Conservation (phyloP, 2,329 filamentous ascomycete genomes). For the Talaromyces sp. region DNA sequence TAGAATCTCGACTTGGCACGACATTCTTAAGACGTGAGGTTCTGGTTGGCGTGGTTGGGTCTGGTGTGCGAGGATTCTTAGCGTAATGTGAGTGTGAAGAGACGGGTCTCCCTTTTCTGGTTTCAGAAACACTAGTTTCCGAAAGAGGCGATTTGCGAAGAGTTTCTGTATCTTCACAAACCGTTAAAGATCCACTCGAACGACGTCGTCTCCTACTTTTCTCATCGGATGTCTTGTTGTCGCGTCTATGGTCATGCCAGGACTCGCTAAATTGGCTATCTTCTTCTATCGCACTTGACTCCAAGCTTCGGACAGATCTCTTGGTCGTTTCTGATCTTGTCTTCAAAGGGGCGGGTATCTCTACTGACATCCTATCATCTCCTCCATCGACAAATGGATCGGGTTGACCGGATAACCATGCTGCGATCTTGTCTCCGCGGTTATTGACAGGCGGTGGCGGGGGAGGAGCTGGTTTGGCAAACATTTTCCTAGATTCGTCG, state of each 20-base stretch:
- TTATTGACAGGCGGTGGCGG: conserved; percentile 23
- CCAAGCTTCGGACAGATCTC: conserved; percentile 17
- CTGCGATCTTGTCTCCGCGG: conserved; percentile 54
- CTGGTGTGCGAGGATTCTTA: not conserved
- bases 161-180: not conserved
- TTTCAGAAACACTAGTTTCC: not conserved
- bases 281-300: conserved; percentile 20
- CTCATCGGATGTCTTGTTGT: not conserved
- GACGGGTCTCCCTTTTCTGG: not conserved
- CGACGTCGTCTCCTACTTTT: not conserved
- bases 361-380: conserved; percentile 34
- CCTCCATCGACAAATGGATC: conserved; percentile 51
- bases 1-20: conserved; percentile 7
- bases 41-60: conserved; percentile 1
- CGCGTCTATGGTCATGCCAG: conserved; percentile 8
- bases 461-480: conserved; percentile 38
- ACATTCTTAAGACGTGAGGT: not conserved
- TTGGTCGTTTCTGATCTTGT: conserved; percentile 35
- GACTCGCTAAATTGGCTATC: conserved; percentile 16
- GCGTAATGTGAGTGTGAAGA: not conserved
- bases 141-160: not conserved
- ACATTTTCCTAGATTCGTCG: conserved; percentile 42
- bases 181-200: not conserved
- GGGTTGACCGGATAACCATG: conserved; percentile 56
- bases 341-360: conserved; percentile 38